Conservation (phyloP, 2,329 filamentous ascomycete genomes). For the Nectriaceae sp. region DNA sequence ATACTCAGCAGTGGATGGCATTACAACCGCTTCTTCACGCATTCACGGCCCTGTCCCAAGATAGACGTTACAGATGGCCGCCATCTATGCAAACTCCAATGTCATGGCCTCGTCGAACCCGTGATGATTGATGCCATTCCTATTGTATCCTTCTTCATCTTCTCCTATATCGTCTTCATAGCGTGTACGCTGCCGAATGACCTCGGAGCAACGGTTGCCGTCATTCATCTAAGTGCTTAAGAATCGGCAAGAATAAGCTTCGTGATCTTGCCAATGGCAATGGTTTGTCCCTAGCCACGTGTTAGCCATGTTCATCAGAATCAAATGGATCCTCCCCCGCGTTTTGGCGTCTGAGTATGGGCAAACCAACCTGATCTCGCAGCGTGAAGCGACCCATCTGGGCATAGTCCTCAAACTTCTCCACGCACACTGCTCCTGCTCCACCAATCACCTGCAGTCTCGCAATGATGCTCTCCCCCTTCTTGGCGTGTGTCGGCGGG, state of each 20-base stretch:
- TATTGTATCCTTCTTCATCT: too few species aligned
- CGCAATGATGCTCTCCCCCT: constrained; percentile 83
- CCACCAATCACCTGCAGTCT: constrained; percentile 84
- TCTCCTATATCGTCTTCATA: too few species aligned
- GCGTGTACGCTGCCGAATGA: too few species aligned
- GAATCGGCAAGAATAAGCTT: constrained; percentile 64
- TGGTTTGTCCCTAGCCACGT: constrained; percentile 81
- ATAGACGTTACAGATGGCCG: neutral
- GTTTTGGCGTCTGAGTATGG: constrained; percentile 10
- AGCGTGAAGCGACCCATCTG: constrained; percentile 91
- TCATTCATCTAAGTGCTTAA: constrained; percentile 29
- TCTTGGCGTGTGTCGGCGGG: constrained; percentile 87
- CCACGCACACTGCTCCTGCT: constrained; percentile 85
- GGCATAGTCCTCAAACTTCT: constrained; percentile 93
- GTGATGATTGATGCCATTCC: neutral
- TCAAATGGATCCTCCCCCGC: constrained; percentile 1
- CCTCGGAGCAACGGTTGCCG: too few species aligned
- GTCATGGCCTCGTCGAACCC: neutral
- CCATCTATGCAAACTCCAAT: neutral
- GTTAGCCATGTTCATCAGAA: constrained; percentile 21
- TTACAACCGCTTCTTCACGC: neutral
- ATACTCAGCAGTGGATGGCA: neutral
- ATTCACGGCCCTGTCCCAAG: neutral
- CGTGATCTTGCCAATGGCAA: constrained; percentile 98
- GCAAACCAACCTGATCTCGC: constrained; percentile 72